A percentile compares a stretch with the other conserved stretches of the same genome.
Conservation (phyloP, 371 early-diverging fungal species). For the Apophysomyces ossiformis region DNA sequence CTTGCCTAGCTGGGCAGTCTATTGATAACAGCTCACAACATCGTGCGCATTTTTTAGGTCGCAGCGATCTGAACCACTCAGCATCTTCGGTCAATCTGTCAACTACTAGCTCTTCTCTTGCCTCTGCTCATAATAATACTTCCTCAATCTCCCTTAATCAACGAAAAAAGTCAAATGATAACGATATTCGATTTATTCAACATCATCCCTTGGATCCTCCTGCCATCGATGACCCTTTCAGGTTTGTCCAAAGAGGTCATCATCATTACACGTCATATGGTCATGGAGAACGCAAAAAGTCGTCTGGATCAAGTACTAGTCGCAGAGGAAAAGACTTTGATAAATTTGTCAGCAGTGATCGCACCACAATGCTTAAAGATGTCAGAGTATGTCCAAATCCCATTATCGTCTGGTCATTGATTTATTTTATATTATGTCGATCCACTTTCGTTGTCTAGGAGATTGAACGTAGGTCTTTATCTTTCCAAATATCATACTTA, state of each 20-base stretch:
- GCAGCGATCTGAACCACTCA: constrained; percentile 1
- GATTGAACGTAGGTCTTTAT: constrained; percentile 7
- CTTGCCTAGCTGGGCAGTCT: constrained; percentile 10
- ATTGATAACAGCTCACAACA: constrained; percentile 3
- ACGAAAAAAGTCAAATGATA: constrained; percentile 21
- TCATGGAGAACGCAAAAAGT: constrained; percentile 23
- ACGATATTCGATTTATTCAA: constrained; percentile 18
- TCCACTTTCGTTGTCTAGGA: background rate
- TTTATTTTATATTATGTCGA: background rate
- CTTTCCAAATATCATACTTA: background rate
- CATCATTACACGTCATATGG: constrained; percentile 11
- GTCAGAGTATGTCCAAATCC: constrained; percentile 9
- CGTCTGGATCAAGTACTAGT: constrained; percentile 13
- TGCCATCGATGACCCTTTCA: constrained; percentile 19
- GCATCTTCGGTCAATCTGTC: background rate
- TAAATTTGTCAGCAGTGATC: constrained; percentile 7
- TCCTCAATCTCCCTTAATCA: constrained; percentile 16
- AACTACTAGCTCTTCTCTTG: background rate
- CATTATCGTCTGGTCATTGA: background rate
- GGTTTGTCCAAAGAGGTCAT: constrained; percentile 12
- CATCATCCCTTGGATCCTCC: constrained; percentile 17
- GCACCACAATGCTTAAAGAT: constrained; percentile 1
- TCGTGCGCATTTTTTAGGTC: constrained; percentile 16
- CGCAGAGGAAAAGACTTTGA: constrained; percentile 26
- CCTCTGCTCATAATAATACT: constrained; percentile 10